A percentile compares a stretch with the other conserved stretches of the same genome.
phyloP scores from a whole-genome alignment of 176 grass and related monocot species.

The Lolium multiflorum region DNA sequence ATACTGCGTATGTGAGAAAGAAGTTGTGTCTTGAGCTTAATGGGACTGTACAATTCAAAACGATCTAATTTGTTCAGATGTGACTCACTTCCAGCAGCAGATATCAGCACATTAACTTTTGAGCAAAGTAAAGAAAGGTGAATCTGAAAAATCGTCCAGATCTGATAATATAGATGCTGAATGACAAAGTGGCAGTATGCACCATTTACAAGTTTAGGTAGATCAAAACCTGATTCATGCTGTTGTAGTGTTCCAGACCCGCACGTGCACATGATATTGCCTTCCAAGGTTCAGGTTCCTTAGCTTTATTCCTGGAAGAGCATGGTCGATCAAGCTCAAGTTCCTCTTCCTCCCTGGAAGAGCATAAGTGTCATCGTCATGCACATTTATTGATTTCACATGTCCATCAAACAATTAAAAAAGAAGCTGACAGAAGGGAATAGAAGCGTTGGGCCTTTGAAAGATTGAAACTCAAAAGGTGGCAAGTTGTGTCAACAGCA shows the following conservation, averaged over 20 bases:
- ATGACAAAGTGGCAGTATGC: slow-evolving; percentile 1
- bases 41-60: background rate
- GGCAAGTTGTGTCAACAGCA: no score
- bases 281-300: background rate
- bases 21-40: background rate
- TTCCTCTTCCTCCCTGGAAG: background rate
- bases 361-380: background rate
- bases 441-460: no score
- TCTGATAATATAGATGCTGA: background rate
- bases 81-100: background rate
- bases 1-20: background rate
- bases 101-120: background rate
- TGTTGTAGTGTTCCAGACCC: slow-evolving; percentile 13
- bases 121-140: background rate
- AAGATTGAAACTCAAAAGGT: no score
- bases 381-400: background rate
- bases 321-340: background rate
- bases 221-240: slow-evolving; percentile 17
- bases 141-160: background rate
- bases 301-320: background rate
- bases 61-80: background rate
- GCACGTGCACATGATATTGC: background rate
- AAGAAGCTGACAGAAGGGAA: no score
- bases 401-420: background rate
- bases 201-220: background rate